Base-by-base conservation (phyloP, 768 basidiomycete species). In the Suillus subalutaceus region DNA sequence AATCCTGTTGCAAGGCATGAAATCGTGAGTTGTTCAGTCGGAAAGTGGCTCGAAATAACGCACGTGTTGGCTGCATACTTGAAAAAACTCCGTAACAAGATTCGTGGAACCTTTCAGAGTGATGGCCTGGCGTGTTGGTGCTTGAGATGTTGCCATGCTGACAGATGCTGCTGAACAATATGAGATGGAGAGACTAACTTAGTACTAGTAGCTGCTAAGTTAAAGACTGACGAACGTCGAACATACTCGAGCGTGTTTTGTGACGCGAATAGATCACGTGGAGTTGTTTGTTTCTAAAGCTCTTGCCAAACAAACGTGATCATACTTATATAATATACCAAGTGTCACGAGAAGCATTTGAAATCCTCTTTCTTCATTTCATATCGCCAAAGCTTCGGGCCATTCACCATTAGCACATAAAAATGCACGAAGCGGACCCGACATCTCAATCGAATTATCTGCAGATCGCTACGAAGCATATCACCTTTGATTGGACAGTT, bases 51-150 rank as follows among this genome's bases (percentile, higher is more conserved):
- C 23, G 30, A 5, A 43, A 83, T 13, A 43, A 83, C 92, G 69
- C 73, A 96, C 95, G 92, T 96, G 82, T 97, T 97, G 70, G 95
- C 94, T n/a, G 94, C 92, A 79, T 96, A 99, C 81, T 98, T 98
- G 85, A 99, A 99, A n/a, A 84, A 99, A 99, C 72, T 99, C 97
- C 0, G 95, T 97, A 65, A 99, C 97, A 23, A 98, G 85, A 48
- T 88, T 85, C 3, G 95, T 94, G 0, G 95, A 97, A 3, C 97
- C 97, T 73, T 98, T 97, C 78, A 99, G 90, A 0, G 94, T 96
- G 70, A 99, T 97, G 5, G 91, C 88, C 68, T 92, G 90, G 52
- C 88, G 87, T 26, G 81, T 79, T 4, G 80, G 81, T 57, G 81
- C 79, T 73, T 84, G 83, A 66, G 80, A 81, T 1, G 82, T 83